Evolutionary conservation across 768 basidiomycete genomes (phyloP).

Genomic region (Mycena vulgaris): DNA sequence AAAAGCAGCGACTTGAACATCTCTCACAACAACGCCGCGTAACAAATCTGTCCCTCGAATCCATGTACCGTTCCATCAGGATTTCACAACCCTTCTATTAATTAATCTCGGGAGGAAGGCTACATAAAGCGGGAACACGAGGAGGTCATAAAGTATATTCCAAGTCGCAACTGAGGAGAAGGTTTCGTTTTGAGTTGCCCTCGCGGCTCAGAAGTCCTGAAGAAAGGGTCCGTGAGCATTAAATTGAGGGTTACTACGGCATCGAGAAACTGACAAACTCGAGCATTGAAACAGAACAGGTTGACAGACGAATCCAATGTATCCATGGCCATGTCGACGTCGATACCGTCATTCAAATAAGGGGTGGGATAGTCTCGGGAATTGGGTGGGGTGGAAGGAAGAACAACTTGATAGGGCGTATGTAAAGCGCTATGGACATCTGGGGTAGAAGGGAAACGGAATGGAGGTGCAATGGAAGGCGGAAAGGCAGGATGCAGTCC

Average conservation of each 20-base stretch:
- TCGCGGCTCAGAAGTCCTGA: neutral
- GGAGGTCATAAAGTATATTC: no score
- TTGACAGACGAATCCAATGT: slow-evolving; percentile 22
- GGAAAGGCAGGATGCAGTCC: neutral
- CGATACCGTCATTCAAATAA: neutral
- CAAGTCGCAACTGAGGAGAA: no score
- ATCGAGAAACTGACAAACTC: neutral
- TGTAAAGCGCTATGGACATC: neutral
- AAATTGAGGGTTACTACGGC: no score
- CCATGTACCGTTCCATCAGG: no score
- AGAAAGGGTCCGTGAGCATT: no score
- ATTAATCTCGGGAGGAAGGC: no score
- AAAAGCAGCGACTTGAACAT: no score
- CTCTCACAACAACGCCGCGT: no score
- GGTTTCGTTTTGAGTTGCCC: no score
- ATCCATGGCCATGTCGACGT: neutral
- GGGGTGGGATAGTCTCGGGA: neutral
- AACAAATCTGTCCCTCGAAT: no score
- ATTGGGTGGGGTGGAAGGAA: slow-evolving; percentile 28
- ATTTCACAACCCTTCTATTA: no score
- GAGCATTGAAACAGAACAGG: slow-evolving; percentile 11
- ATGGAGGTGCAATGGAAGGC: slow-evolving; percentile 2
- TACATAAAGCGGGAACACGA: no score
- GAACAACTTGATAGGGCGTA: slow-evolving; percentile 32
- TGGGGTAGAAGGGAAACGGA: slow-evolving; percentile 13